These are phyloP conservation scores for Colletotrichum salicis DNA, from an alignment of 2,329 filamentous ascomycete species.

Conservation along the genomic window DNA sequence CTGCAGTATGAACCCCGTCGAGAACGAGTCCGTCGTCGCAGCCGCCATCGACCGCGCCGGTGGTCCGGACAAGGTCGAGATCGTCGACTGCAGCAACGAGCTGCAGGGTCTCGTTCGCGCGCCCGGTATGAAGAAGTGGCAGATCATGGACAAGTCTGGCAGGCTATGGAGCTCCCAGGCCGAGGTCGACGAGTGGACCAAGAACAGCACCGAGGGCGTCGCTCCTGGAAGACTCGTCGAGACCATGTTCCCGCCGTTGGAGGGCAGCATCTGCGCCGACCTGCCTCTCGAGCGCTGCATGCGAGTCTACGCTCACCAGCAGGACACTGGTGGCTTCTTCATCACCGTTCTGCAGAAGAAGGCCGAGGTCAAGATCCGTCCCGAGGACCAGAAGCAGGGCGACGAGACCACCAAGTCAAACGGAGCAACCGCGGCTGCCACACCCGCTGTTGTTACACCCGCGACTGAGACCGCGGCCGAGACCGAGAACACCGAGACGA, in stretches of 20 bases:
- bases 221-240: conserved; percentile 76
- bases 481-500: conserved; percentile 34
- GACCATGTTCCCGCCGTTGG: conserved; percentile 82
- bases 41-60: conserved; percentile 92
- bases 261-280: conserved; percentile 63
- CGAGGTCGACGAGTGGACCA: conserved; percentile 77
- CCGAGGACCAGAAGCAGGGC: conserved; percentile 70
- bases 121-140: conserved; percentile 84
- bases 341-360: conserved; percentile 95
- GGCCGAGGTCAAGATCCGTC: conserved; percentile 75
- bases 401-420: conserved; percentile 45
- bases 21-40: conserved; percentile 93
- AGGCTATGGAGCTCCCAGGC: conserved; percentile 84
- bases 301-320: conserved; percentile 92
- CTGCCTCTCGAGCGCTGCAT: conserved; percentile 91
- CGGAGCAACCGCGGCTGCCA: conserved; percentile 31
- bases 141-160: conserved; percentile 87
- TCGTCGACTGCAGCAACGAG: conserved; percentile 84
- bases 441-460: neutral
- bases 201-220: conserved; percentile 67
- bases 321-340: conserved; percentile 98
- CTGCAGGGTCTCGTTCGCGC: conserved; percentile 81
- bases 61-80: conserved; percentile 80
- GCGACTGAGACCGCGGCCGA: conserved; percentile 25
- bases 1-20: conserved; percentile 98